phyloP scores from a whole-genome alignment of 345 rosid genomes.

The Acer campestre region DNA sequence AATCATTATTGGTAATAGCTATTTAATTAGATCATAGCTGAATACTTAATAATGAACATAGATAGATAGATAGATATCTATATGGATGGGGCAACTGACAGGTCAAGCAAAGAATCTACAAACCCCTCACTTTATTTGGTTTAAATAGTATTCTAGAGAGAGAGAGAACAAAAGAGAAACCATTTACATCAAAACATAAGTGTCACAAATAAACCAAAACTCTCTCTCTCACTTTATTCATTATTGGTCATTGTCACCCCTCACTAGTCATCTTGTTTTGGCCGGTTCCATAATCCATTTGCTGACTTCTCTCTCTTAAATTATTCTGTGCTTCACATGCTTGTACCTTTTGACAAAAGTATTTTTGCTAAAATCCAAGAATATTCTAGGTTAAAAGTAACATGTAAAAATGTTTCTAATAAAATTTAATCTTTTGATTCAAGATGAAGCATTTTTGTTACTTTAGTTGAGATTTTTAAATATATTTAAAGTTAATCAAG shows the following conservation, averaged over 20 bases:
- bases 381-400: neutral
- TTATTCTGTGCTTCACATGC: neutral
- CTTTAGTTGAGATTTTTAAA: neutral
- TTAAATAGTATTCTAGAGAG: neutral
- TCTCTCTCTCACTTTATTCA: neutral
- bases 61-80: too few relatives aligned
- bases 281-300: too few relatives aligned
- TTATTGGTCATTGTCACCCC: neutral
- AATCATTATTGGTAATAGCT: too few relatives aligned
- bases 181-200: neutral
- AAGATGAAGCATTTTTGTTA: neutral
- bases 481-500: too few relatives aligned
- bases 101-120: neutral
- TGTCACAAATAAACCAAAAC: neutral
- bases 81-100: neutral
- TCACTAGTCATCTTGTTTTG: neutral
- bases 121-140: slow-evolving; percentile 6
- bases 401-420: too few relatives aligned
- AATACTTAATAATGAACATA: too few relatives aligned
- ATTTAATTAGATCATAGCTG: neutral
- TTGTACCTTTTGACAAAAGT: slow-evolving; percentile 14
- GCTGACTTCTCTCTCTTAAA: neutral
- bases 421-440: neutral
- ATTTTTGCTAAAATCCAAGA: neutral
- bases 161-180: neutral